Base-by-base conservation (phyloP, 1,139 yeast species). In the Nadsonia starkeyi-henricii region DNA sequence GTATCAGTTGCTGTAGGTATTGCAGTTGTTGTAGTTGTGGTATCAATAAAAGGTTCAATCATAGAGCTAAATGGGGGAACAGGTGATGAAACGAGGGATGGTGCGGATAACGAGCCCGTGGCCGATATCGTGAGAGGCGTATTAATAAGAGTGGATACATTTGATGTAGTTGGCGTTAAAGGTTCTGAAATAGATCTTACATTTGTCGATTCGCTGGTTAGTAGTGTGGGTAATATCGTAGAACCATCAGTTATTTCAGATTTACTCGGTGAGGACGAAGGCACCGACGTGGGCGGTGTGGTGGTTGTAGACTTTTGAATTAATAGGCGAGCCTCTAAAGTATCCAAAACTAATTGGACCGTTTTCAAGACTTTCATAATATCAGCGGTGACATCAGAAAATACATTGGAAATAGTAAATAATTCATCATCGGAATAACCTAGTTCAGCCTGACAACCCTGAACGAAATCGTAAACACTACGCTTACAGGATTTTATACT, bases 341-440 rank as follows among this genome's bases (percentile, higher is more conserved):
- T 50, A 52, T 78, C 77, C 51, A 81, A 69, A 26, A 86, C 73
- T 47, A 77, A 70, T 48, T 74, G 73, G n/a, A 86, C 83, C 0
- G 85, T 86, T 45, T 72, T 74, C 23, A 86, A 71, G 44, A 62
- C 68, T 60, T 79, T 81, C 46, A 86, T 62, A 44, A 93, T 70
- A 58, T 84, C 95, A 52, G 79, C 78, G 5, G 96, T 83, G 54
- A 78, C 79, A 57, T 85, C 91, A 49, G 86, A 77, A 59, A 86
- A 89, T 1, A 89, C 94, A 64, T 86, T 85, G 20, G 95, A 83
- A 49, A 91, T 85, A 33, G 96, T 86, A 65, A 91, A 89, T 64
- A 89, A 71, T 55, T 81, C 83, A 47, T 85, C 89, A 65, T 86
- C 95, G 50, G 81, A 77, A 54, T 84, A 76, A 46, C 78, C 76